Evolutionary conservation across 2,329 filamentous ascomycete genomes (phyloP).

Genomic region (Septoria linicola): DNA sequence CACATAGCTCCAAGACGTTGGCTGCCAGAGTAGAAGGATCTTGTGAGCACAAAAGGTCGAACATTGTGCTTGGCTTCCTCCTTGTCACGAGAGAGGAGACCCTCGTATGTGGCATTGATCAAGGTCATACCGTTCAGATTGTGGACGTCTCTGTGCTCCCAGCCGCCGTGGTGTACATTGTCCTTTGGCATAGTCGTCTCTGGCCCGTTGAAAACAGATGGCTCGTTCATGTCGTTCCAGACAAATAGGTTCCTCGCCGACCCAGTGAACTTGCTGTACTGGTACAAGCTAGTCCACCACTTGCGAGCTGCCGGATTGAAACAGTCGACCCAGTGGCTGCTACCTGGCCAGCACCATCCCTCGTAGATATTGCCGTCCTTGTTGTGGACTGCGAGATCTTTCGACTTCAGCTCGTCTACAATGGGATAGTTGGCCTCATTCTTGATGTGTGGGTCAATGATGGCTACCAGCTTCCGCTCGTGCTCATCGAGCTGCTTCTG

Average conservation of each 20-base stretch:
- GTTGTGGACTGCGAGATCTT: conserved; percentile 80
- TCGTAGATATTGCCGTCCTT: conserved; percentile 89
- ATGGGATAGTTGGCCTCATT: conserved; percentile 77
- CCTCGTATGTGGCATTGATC: conserved; percentile 89
- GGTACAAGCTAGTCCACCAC: conserved; percentile 90
- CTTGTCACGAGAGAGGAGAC: conserved; percentile 78
- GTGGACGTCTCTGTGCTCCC: conserved; percentile 97
- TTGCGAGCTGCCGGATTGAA: conserved; percentile 89
- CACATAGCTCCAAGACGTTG: conserved; percentile 94
- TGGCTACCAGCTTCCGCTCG: conserved; percentile 85
- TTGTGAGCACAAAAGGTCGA: conserved; percentile 88
- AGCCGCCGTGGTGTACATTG: conserved; percentile 84
- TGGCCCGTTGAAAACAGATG: conserved; percentile 96
- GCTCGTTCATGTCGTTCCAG: conserved; percentile 99
- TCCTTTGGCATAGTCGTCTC: conserved; percentile 99
- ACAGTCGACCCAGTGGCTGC: conserved; percentile 92
- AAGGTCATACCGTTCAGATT: conserved; percentile 95
- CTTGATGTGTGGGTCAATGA: conserved; percentile 98
- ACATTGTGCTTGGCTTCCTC: conserved; percentile 60
- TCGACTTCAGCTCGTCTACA: conserved; percentile 76
- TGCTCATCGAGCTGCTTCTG: conserved; percentile 80
- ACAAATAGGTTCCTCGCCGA: conserved; percentile 84
- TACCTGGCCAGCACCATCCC: conserved; percentile 98
- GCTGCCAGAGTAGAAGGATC: conserved; percentile 86
- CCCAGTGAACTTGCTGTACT: conserved; percentile 83